Conservation (phyloP, 2,329 filamentous ascomycete species). For the Monilinia fructigena region DNA sequence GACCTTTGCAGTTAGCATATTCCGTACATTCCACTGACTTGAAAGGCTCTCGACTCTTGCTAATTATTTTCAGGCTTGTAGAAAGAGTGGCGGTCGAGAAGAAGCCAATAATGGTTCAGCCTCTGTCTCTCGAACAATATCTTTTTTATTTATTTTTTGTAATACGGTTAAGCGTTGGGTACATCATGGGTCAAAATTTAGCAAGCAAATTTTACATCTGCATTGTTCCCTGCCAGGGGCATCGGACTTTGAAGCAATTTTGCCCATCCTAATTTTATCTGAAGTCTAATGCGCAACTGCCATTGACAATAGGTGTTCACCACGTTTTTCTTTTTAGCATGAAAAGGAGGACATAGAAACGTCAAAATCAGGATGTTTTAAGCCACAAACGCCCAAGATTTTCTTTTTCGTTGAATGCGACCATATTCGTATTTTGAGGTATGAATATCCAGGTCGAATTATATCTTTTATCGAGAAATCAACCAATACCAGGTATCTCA, state of each 20-base stretch:
- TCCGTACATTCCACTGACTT: slow-evolving; percentile 50
- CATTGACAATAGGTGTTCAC: slow-evolving; percentile 9
- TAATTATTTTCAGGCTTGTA: slow-evolving; percentile 48
- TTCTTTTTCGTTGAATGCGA: neutral
- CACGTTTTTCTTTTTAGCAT: slow-evolving; percentile 9
- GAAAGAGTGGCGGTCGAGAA: slow-evolving; percentile 57
- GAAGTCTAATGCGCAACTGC: slow-evolving; percentile 3
- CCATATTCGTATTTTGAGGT: neutral
- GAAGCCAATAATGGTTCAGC: slow-evolving; percentile 39
- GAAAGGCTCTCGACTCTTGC: slow-evolving; percentile 24
- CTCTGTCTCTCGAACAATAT: slow-evolving; percentile 11
- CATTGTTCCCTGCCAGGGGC: slow-evolving; percentile 8
- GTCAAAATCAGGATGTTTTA: slow-evolving; percentile 4
- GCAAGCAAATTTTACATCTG: slow-evolving; percentile 19
- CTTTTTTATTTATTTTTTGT: neutral
- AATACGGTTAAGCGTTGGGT: slow-evolving; percentile 21
- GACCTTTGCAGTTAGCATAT: slow-evolving; percentile 84
- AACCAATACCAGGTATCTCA: neutral
- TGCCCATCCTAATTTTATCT: neutral
- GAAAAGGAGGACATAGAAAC: neutral
- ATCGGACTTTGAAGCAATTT: slow-evolving; percentile 13
- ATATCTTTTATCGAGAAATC: neutral
- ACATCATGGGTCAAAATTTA: slow-evolving; percentile 11
- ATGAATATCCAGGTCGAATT: neutral
- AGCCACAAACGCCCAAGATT: slow-evolving; percentile 4